phyloP scores from a whole-genome alignment of 2,329 filamentous ascomycete genomes.

The Chrysosporium keratinophilum region DNA sequence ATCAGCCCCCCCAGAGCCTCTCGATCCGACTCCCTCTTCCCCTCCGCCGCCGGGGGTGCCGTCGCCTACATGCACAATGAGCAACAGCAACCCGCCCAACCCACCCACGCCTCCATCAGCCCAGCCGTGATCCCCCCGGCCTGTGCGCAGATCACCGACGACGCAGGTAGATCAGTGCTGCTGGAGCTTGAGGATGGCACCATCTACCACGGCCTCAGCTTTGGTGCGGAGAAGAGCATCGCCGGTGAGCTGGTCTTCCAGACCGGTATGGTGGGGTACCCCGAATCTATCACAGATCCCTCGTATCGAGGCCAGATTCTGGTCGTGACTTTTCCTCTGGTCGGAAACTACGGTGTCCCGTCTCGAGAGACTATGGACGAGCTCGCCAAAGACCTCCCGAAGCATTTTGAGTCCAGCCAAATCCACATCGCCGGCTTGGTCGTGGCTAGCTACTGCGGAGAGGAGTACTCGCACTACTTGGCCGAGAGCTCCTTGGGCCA shows the following conservation, averaged over 20 bases:
- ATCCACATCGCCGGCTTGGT: conserved; percentile 93
- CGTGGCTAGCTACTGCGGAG: conserved; percentile 81
- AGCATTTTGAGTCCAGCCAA: conserved; percentile 82
- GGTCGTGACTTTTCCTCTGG: conserved; percentile 88
- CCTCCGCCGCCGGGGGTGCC: conserved; percentile 32
- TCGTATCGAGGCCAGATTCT: conserved; percentile 90
- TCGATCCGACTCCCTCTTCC: conserved; percentile 21
- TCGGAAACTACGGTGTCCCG: conserved; percentile 96
- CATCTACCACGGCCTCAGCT: conserved; percentile 88
- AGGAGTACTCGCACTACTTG: conserved; percentile 91
- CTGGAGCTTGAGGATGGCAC: conserved; percentile 90
- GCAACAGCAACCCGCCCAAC: conserved; percentile 23
- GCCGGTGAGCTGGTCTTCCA: conserved; percentile 98
- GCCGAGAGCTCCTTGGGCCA: conserved; percentile 80
- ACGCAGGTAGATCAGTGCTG: conserved; percentile 55
- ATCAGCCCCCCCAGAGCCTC: not conserved
- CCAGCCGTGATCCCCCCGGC: conserved; percentile 45
- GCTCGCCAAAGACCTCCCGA: conserved; percentile 73
- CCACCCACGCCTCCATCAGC: conserved; percentile 22
- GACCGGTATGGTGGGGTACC: conserved; percentile 98
- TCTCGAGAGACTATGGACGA: conserved; percentile 75
- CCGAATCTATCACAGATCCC: conserved; percentile 82
- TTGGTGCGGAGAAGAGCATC: conserved; percentile 87
- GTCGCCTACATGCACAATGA: conserved; percentile 30
- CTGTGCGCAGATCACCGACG: conserved; percentile 47